These are phyloP conservation scores for Suillus sp. DNA, from an alignment of 768 basidiomycete genomes.

Conservation along the genomic window DNA sequence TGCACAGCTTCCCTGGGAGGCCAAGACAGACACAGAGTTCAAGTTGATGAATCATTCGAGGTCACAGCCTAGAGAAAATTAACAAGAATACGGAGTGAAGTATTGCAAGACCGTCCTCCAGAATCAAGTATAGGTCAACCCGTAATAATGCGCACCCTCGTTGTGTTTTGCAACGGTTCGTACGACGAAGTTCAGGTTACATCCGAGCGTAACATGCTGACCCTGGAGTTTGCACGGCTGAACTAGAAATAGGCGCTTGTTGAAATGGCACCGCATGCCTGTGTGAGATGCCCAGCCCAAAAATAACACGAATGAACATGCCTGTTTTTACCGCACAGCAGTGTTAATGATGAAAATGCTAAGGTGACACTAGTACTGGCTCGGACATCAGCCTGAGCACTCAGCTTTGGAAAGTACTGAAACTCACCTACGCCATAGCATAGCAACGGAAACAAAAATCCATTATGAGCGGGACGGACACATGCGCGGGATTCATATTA, in stretches of 20 bases:
- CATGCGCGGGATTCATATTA: background rate
- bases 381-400: background rate
- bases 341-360: background rate
- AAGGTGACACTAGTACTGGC: background rate
- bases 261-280: background rate
- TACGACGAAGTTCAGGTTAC: background rate
- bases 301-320: background rate
- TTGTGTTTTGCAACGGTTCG: background rate
- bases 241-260: background rate
- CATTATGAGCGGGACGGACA: background rate
- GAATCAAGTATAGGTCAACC: slow-evolving; percentile 10
- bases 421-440: background rate
- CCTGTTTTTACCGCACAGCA: slow-evolving; percentile 6
- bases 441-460: slow-evolving; percentile 1
- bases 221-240: background rate
- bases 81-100: background rate
- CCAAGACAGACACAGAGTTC: background rate
- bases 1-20: slow-evolving; percentile 10
- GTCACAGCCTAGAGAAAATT: background rate
- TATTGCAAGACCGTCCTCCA: background rate
- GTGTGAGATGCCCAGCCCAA: background rate
- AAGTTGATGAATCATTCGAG: background rate
- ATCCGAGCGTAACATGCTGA: background rate
- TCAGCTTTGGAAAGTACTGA: background rate
- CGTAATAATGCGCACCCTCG: background rate